These are phyloP conservation scores for Penicillium aurantiogriseum DNA, from an alignment of 2,329 filamentous ascomycete genomes.

Conservation along the genomic window DNA sequence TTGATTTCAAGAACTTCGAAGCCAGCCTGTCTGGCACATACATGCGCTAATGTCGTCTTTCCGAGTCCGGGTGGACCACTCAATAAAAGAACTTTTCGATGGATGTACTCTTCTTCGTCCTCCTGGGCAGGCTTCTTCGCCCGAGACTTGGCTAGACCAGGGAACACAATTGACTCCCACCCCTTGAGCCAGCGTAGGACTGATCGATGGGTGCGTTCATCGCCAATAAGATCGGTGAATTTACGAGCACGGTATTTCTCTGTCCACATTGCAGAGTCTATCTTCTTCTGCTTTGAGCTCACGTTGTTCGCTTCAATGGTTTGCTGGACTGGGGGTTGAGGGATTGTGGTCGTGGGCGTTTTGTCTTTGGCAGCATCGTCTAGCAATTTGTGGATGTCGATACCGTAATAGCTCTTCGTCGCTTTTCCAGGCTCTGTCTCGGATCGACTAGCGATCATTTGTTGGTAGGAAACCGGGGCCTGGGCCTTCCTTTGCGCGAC, in stretches of 20 bases:
- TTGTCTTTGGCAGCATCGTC: constrained; percentile 65
- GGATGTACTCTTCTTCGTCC: constrained; percentile 67
- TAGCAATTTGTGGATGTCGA: constrained; percentile 83
- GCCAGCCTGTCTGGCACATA: constrained; percentile 90
- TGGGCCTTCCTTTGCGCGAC: constrained; percentile 41
- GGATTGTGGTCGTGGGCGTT: constrained; percentile 21
- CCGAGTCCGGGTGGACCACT: constrained; percentile 90
- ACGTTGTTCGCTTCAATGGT: constrained; percentile 33
- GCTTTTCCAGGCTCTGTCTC: constrained; percentile 53
- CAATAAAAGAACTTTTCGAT: constrained; percentile 84
- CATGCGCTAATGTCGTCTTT: constrained; percentile 94
- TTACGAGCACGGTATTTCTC: constrained; percentile 93
- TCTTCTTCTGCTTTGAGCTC: constrained; percentile 30
- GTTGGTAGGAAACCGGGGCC: constrained; percentile 49
- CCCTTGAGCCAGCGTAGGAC: constrained; percentile 91
- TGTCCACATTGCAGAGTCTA: constrained; percentile 69
- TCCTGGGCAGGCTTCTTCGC: constrained; percentile 46
- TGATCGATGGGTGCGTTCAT: constrained; percentile 86
- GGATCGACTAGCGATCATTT: constrained; percentile 55
- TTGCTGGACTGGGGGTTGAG: constrained; percentile 24
- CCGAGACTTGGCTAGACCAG: constrained; percentile 65
- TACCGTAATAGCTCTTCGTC: constrained; percentile 75
- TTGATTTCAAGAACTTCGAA: constrained; percentile 98
- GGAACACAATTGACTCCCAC: constrained; percentile 93
- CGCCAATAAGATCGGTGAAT: constrained; percentile 90